These are phyloP conservation scores for Limnomonas spitsbergensis DNA, from an alignment of 139 green algal species.

Conservation along the genomic window DNA sequence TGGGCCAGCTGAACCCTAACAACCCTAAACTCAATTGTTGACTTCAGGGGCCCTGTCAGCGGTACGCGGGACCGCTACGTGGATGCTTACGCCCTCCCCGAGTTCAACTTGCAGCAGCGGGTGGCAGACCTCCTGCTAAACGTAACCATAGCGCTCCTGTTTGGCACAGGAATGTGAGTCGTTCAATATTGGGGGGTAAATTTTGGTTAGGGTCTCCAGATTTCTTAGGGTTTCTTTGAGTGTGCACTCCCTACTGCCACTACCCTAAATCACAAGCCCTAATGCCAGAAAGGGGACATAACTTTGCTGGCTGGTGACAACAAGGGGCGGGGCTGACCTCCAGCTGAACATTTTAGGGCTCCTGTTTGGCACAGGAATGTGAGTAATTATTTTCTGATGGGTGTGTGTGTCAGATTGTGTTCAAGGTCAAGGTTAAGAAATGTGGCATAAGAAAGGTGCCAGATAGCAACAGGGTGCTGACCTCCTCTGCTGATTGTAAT, in stretches of 20 bases:
- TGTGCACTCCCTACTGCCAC: too few species aligned
- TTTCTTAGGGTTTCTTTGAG: neutral
- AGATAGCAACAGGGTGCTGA: too few species aligned
- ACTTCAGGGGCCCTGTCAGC: neutral
- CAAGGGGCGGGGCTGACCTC: conserved; percentile 25
- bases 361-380: conserved; percentile 50
- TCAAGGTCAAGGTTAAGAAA: too few species aligned
- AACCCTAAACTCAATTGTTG: too few species aligned
- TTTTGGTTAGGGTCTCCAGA: conserved; percentile 11
- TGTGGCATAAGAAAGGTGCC: too few species aligned
- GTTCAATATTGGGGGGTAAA: conserved; percentile 2
- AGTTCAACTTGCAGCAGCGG: conserved; percentile 43
- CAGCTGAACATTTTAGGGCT: conserved; percentile 44
- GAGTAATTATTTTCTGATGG: neutral
- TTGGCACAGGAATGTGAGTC: conserved; percentile 41
- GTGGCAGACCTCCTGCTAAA: conserved; percentile 49
- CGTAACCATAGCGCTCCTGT: conserved; percentile 42
- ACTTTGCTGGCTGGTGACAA: neutral
- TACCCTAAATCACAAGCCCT: too few species aligned
- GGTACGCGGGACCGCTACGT: conserved; percentile 31
- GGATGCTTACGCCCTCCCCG: conserved; percentile 22
- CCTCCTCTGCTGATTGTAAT: too few species aligned
- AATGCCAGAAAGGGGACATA: too few species aligned
- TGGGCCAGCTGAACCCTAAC: too few species aligned
- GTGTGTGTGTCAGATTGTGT: too few species aligned